Evolutionary conservation across 371 early-diverging fungal genomes (phyloP).

Genomic region (Paraphysoderma sedebokerense): DNA sequence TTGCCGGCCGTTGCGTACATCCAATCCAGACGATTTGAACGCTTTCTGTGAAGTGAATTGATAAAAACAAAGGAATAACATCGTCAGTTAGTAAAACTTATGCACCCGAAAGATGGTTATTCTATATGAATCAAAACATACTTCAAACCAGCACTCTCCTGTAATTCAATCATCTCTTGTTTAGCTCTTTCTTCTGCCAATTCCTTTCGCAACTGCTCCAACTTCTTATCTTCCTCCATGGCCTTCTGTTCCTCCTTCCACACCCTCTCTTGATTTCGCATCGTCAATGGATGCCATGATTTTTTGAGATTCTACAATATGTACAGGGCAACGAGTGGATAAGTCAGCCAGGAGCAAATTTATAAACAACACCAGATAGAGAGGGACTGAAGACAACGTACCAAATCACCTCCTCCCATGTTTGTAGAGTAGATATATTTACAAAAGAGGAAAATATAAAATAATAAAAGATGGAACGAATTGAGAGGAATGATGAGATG

Average conservation of each 20-base stretch:
- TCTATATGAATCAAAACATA: constrained; percentile 7
- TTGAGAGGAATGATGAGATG: too few relatives aligned
- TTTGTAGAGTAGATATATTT: neutral
- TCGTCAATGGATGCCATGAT: constrained; percentile 89
- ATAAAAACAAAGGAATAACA: neutral
- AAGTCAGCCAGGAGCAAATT: neutral
- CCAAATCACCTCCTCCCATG: constrained; percentile 54
- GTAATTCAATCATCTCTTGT: constrained; percentile 65
- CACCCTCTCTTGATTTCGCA: constrained; percentile 75
- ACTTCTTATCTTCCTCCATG: constrained; percentile 64
- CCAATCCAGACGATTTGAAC: constrained; percentile 75
- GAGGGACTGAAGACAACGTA: constrained; percentile 6
- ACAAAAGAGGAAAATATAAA: too few relatives aligned
- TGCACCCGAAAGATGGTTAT: neutral
- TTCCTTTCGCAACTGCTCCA: constrained; percentile 81
- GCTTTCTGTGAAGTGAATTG: constrained; percentile 22
- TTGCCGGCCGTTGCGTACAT: constrained; percentile 73
- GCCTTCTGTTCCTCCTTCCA: constrained; percentile 77
- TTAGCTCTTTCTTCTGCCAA: constrained; percentile 71
- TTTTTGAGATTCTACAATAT: constrained; percentile 82
- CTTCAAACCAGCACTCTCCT: constrained; percentile 53
- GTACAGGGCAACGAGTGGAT: constrained; percentile 11
- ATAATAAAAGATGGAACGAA: too few relatives aligned
- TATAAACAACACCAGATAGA: neutral
- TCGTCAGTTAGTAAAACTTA: neutral